Conservation (phyloP, 2,329 filamentous ascomycete species). For the Exserohilum turcica region DNA sequence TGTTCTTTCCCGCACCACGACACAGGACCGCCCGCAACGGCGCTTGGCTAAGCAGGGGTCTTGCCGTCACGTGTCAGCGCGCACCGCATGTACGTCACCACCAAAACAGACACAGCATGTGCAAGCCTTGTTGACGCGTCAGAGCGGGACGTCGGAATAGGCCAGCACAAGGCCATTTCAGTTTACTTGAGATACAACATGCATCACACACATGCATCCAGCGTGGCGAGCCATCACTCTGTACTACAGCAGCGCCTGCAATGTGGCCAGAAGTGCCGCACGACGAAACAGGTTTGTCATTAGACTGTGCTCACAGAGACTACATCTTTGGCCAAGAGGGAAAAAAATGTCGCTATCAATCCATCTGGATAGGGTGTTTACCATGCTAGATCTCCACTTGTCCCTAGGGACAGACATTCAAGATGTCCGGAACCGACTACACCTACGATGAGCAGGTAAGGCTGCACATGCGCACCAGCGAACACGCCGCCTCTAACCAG, state of each 20-base stretch:
- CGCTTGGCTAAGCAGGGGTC: conserved; percentile 20
- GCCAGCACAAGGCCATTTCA: background rate
- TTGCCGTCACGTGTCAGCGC: conserved; percentile 10
- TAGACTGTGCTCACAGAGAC: background rate
- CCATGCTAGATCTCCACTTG: conserved; percentile 18
- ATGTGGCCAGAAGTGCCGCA: background rate
- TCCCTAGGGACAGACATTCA: conserved; percentile 30
- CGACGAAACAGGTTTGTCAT: background rate
- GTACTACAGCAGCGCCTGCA: background rate
- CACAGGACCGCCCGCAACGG: conserved; percentile 31
- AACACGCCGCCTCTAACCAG: conserved; percentile 19
- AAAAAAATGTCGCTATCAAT: conserved; percentile 25
- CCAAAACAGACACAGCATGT: background rate
- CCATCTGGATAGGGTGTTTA: too few species aligned
- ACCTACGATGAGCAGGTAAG: conserved; percentile 91
- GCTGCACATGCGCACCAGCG: conserved; percentile 4
- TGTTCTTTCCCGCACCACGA: conserved; percentile 31
- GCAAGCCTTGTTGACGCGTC: background rate
- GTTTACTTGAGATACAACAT: background rate
- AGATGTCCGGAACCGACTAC: conserved; percentile 73
- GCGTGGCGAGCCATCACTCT: background rate
- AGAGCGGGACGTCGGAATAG: background rate
- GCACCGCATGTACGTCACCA: conserved; percentile 19
- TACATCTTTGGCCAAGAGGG: background rate
- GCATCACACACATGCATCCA: background rate